Base-by-base conservation (phyloP, 2,329 filamentous ascomycete species). In the Neopestalotiopsis sp. region DNA sequence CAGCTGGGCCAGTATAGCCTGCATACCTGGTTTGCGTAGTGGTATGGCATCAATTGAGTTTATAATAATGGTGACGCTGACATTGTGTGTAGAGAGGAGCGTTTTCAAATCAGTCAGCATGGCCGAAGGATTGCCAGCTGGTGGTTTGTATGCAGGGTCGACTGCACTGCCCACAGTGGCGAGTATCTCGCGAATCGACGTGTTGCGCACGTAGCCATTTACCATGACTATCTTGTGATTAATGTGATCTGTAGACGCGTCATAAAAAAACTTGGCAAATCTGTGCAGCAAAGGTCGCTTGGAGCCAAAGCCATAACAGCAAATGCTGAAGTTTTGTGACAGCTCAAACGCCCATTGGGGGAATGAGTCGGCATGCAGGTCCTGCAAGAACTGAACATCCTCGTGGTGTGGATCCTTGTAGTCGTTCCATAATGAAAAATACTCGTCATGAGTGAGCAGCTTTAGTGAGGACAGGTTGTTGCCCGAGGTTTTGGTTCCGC, bases 301-400 rank as follows among this genome's bases (percentile, higher is more conserved):
- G 2, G 94, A 97, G 0, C 96, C 96, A 78, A 94, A 97, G 38
- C 96, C 96, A 78, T 97, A 98, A 0, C 98, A 82, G 77, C 96
- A 97, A 65, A 98, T 85, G 75, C 93, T 94, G 84, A 97, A 98
- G 28, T 91, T 90, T 78, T 97, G 90, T 5, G 90, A 86, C 17
- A 98, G 87, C 82, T 99, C 96, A 78, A 98, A 98, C 0, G 88
- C 83, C 96, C 96, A 99, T 78, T 98, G 96, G 1, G 91, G 88
- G 78, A 97, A 98, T 0, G 92, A 94, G 70, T 92, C 89, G 59
- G 89, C 85, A 77, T 98, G 95, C 28, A 97, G 81, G 6, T 89
- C 87, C 73, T 92, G 86, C 32, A 99, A 84, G 72, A 92, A 92
- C 20, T 88, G 85, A 65, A 93, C 88, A 72, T 97, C 93, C 2